Base-by-base conservation (phyloP, 441 rosid species). In the Breynia disticha region DNA sequence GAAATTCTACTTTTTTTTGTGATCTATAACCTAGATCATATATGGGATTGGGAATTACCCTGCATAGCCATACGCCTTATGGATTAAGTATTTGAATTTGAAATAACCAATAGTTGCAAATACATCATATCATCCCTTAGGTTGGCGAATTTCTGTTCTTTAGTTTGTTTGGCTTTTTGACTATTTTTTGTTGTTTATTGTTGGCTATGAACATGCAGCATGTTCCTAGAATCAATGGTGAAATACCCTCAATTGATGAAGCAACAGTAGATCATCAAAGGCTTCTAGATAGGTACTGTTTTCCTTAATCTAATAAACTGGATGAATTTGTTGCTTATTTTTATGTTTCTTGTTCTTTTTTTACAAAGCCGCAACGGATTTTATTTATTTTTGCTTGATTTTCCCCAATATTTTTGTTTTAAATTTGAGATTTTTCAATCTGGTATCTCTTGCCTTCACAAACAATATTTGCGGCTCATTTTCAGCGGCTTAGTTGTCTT, bases 191-290 rank as follows among this genome's bases (percentile, higher is more conserved):
- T 41, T 13, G n/a, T 57, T 57, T 59, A 6, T 24, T 52, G 11
- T 35, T 56, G 43, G 16, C 35, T 54, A 11, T 76, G 64, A 74
- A 80, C 81, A 11, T 76, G 64, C 76, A 80, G 84, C 90, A 83
- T 45, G 72, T 80, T 54, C 90, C 86, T 39, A 71, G 62, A 73
- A 83, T 78, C 57, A 83, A 83, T 71, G 82, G 90, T 55, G 84
- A 83, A 63, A 78, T 83, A 56, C 90, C 90, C 19, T 78, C 90
- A 0, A 52, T 72, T 24, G 90, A 83, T 62, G 82, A 78, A 54
- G 69, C 63, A 48, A 55, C 55, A 5, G 19, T 54, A 48, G 69
- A 65, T 49, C 69, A 65, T 54, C 60, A 65, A 43, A 59, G 69
- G 60, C 60, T 65, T 28, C 55, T 49, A 10, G 59, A 65, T 46